These are phyloP conservation scores for Solanum megistacrolobum DNA, from an alignment of 257 asterid species.

Conservation along the genomic window DNA sequence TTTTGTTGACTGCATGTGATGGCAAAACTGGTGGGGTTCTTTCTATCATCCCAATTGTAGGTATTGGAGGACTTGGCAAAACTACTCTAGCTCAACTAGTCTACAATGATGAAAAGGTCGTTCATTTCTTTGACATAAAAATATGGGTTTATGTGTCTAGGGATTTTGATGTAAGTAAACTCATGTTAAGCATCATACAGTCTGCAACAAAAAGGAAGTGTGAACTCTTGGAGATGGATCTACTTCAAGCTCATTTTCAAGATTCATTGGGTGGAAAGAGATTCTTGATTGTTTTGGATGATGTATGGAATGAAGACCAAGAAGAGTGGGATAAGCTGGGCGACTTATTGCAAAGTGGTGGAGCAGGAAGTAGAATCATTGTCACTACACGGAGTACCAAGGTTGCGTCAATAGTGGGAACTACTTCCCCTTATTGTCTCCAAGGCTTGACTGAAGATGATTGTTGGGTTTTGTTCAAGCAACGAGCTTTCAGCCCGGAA, in stretches of 20 bases:
- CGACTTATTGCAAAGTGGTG: background rate
- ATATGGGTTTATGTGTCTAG: background rate
- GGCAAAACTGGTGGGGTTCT: background rate
- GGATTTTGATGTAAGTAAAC: background rate
- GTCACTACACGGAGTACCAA: slow-evolving; percentile 14
- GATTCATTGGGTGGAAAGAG: slow-evolving; percentile 1
- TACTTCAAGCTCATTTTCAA: background rate
- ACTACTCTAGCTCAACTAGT: slow-evolving; percentile 13
- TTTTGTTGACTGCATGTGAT: background rate
- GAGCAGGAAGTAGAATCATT: slow-evolving; percentile 12
- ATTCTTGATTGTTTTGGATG: background rate
- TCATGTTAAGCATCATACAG: background rate
- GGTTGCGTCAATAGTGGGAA: background rate
- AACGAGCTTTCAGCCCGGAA: slow-evolving; percentile 7
- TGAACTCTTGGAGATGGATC: background rate
- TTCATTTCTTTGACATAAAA: background rate
- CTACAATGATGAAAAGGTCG: slow-evolving; percentile 13
- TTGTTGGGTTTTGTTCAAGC: slow-evolving; percentile 18
- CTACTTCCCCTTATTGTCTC: background rate
- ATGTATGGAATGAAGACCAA: slow-evolving; percentile 6
- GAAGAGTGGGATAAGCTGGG: slow-evolving; percentile 10
- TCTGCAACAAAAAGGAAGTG: slow-evolving; percentile 1
- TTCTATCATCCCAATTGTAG: slow-evolving; percentile 6
- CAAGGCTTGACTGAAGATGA: slow-evolving; percentile 3
- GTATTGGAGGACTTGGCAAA: slow-evolving; percentile 23